Base-by-base conservation (phyloP, 2,329 filamentous ascomycete species). In the Aspergillus fischeri region DNA sequence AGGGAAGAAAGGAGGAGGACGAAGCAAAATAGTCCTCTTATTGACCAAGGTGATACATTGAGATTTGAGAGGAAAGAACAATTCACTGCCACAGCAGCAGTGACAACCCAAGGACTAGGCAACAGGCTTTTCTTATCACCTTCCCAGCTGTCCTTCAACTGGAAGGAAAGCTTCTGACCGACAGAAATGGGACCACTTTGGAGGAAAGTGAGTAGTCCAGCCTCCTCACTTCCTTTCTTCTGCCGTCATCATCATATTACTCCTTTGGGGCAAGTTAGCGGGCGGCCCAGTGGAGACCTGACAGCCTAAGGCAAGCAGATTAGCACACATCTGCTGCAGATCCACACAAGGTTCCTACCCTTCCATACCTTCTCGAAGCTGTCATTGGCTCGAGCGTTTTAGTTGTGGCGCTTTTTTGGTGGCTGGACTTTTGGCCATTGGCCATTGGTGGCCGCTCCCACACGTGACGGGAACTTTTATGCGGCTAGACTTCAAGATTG, bases 1-100 rank as follows among this genome's bases (percentile, higher is more conserved):
- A 84, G 85, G 54, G 90, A 96, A 70, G 91, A 95, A 61, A 85
- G 92, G 72, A 44, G 29, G 44, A 24, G 11, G 45, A 25, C 27
- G 44, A 21, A 7, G 32, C 32, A 38, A 17, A 38, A 38, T 38
- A 17, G 32, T 17, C 14, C 6, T 17, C 32, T 38, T 17, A 38
- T 38, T 38, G 32, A 38, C 32, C 32, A 6, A 38, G 42, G 10
- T 45, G 42, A 20, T 45, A 20, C 42, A 21, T 24, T 45, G 20
- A 21, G 3, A 44, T 9, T 21, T 21, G n/a, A 24, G 3, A 45
- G 42, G 42, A 45, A 45, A 45, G 42, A 45, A 45, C 42, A 38
- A 38, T 38, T 38, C 14, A 38, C 32, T 3, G 14, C 32, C 32
- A 17, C 14, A 38, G 6, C 14, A 38, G 32, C 32, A 17, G 5